These are phyloP conservation scores for Ocimum tenuiflorum DNA, from an alignment of 257 asterid genomes.

Conservation along the genomic window DNA sequence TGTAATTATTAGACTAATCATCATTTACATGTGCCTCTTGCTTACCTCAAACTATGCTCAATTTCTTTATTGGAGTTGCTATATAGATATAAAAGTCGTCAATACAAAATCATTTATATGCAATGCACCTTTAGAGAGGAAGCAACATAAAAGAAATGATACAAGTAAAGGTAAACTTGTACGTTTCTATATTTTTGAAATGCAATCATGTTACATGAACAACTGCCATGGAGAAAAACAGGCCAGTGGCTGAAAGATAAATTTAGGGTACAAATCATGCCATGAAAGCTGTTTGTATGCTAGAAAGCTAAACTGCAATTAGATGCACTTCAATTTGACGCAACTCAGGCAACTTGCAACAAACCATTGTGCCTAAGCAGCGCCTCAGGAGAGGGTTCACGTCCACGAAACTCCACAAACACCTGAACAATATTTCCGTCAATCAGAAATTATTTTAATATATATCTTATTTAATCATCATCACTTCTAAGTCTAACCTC, in stretches of 20 bases:
- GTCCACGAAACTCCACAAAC: conserved; percentile 87
- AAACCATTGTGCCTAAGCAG: conserved; percentile 93
- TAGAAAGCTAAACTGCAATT: no score
- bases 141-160: background rate
- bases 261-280: background rate
- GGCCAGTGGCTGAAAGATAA: no score
- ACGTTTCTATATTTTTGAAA: background rate
- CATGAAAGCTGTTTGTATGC: no score
- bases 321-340: no score
- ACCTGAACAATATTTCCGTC: conserved; percentile 42
- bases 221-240: background rate
- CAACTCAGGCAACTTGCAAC: conserved; percentile 42
- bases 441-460: conserved; percentile 7
- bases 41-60: conserved; percentile 39
- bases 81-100: no score
- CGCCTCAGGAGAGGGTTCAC: conserved; percentile 96
- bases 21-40: conserved; percentile 30
- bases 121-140: no score
- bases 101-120: background rate
- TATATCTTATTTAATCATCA: background rate
- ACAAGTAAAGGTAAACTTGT: background rate
- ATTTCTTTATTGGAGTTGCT: background rate
- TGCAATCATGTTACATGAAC: background rate
- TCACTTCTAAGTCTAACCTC: conserved; percentile 50
- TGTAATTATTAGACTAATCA: conserved; percentile 27